Evolutionary conservation across 2,329 filamentous ascomycete species (phyloP).

Genomic region (Stagonosporopsis vannaccii): DNA sequence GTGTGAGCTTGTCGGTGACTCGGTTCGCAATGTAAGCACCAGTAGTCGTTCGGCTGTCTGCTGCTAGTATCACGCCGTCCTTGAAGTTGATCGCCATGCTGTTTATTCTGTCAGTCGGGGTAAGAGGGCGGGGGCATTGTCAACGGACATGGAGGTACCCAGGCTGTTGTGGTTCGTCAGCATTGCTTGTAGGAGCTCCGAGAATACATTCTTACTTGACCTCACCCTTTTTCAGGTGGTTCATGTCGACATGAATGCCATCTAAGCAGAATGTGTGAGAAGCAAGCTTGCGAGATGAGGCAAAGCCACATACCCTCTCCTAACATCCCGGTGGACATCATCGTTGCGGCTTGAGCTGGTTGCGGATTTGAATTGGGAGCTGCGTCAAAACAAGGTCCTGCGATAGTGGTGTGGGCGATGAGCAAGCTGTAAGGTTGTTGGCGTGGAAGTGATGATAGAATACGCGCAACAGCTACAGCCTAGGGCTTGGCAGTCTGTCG

Average conservation of each 20-base stretch:
- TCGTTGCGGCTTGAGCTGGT: slow-evolving; percentile 25
- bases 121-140: slow-evolving; percentile 30
- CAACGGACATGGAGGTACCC: slow-evolving; percentile 90
- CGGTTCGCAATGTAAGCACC: slow-evolving; percentile 98
- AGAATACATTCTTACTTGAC: slow-evolving; percentile 79
- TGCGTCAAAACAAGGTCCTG: slow-evolving; percentile 3
- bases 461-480: slow-evolving; percentile 21
- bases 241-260: slow-evolving; percentile 99
- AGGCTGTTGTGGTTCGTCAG: slow-evolving; percentile 65
- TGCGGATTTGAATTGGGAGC: not conserved
- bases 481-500: slow-evolving; percentile 26
- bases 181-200: not conserved
- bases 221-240: slow-evolving; percentile 97
- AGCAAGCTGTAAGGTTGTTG: slow-evolving; percentile 18
- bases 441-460: slow-evolving; percentile 15
- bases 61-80: slow-evolving; percentile 96
- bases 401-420: slow-evolving; percentile 6
- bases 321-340: slow-evolving; percentile 48
- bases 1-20: slow-evolving; percentile 98
- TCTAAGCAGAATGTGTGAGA: slow-evolving; percentile 64
- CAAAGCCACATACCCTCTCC: slow-evolving; percentile 45
- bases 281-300: slow-evolving; percentile 18
- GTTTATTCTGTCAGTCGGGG: slow-evolving; percentile 30
- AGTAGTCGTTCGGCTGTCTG: slow-evolving; percentile 96
- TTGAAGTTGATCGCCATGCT: slow-evolving; percentile 99